Evolutionary conservation across 2,329 filamentous ascomycete genomes (phyloP), one percentile per base, ranked within the genome.

Genomic region (Pyrenochaeta sp.): DNA sequence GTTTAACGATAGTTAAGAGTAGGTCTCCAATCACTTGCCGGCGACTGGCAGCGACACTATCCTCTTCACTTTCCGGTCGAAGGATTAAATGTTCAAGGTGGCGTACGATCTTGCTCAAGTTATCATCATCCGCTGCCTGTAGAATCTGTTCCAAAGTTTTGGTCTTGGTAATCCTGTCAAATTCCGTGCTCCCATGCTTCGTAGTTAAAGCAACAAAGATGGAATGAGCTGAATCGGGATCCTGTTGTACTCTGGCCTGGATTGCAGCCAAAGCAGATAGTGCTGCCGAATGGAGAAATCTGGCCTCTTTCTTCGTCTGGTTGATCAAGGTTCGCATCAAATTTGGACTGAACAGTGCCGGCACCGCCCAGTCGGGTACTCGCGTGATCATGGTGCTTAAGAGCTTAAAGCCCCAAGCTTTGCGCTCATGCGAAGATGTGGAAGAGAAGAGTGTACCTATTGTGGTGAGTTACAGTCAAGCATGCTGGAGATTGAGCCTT

Each of bases 401-500:
- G 2, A 97, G 81, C 61, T 92, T 84, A 72, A 97, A 93, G 0
- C 94, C 94, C 71, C 90, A 91, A 62, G 90, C 90, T 71, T 96
- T 97, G 42, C 95, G 88, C 58, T 92, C 90, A 29, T 92, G 85
- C 1, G 91, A 95, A 6, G 92, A 87, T 8, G 82, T 84, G 43
- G 87, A 83, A 5, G 89, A 87, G 67, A 97, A 96, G 3, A 96
- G 79, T 7, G 88, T 87, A 65, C 93, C 89, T 93, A 51, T 0
- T 31, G 2, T 41, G 21, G 26, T 58, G n/a, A 60, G 32, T 32
- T 37, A 29, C 29, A 7, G 10, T 21, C 4, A 8, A 17, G n/a
- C n/a, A 15, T 26, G 10, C 14, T 15, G 7, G 2, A 10, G 20
- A n/a, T 18, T 2, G 18, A n/a, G 44, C 77, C 86, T 76, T 72